These are phyloP conservation scores for Suhomyces bribrorum DNA, from an alignment of 1,139 yeast species.

Conservation along the genomic window DNA sequence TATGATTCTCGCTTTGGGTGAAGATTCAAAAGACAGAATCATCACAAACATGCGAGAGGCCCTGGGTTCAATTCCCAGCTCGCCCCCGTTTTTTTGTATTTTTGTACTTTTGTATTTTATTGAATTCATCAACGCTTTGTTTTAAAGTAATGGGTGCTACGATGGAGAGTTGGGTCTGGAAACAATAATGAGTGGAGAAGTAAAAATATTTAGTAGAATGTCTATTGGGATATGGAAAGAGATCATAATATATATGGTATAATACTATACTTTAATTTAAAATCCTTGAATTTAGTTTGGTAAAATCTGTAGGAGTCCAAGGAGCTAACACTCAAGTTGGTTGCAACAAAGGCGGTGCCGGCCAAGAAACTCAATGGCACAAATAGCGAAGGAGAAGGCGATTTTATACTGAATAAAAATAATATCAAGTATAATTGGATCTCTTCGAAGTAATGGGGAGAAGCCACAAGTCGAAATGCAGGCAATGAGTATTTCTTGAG, in stretches of 20 bases:
- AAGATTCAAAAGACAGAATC: slow-evolving; percentile 1
- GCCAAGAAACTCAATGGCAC: slow-evolving; percentile 22
- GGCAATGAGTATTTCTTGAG: slow-evolving; percentile 73
- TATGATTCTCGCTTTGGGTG: slow-evolving; percentile 16
- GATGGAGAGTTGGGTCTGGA: too few relatives aligned
- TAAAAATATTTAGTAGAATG: too few relatives aligned
- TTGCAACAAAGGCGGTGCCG: slow-evolving; percentile 56
- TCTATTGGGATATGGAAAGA: background rate
- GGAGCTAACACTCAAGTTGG: slow-evolving; percentile 65
- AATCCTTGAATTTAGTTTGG: slow-evolving; percentile 19
- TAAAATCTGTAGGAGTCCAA: slow-evolving; percentile 60
- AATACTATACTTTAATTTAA: slow-evolving; percentile 13
- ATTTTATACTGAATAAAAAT: slow-evolving; percentile 17
- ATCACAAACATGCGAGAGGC: slow-evolving; percentile 14
- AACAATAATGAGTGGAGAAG: too few relatives aligned
- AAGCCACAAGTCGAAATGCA: slow-evolving; percentile 51
- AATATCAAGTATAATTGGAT: slow-evolving; percentile 56
- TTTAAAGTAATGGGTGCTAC: too few relatives aligned
- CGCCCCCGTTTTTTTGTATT: slow-evolving; percentile 9
- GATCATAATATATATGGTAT: slow-evolving; percentile 12
- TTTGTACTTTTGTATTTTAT: too few relatives aligned
- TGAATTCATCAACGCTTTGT: background rate
- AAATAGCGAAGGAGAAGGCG: slow-evolving; percentile 9
- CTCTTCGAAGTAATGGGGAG: slow-evolving; percentile 86
- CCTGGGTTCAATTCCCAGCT: slow-evolving; percentile 16